These are phyloP conservation scores for Rhizoclosmatium globosum DNA, from an alignment of 192 early-diverging fungal genomes.

Conservation along the genomic window DNA sequence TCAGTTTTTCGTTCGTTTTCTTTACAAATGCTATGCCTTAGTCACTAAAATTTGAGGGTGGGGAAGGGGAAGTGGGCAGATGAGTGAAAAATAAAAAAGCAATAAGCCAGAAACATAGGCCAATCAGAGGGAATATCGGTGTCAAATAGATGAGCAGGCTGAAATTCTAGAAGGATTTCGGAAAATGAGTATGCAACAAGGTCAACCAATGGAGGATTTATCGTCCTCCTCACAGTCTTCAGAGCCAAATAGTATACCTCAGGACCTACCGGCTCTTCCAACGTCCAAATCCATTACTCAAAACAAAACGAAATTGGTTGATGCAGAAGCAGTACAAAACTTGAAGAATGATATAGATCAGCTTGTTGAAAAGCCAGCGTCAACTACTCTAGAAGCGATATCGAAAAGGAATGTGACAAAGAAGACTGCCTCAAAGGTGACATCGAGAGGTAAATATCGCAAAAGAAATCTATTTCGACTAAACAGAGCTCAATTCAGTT, in stretches of 20 bases:
- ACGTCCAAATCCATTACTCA: slow-evolving; percentile 4
- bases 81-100: no score
- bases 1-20: no score
- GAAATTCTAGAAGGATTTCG: no score
- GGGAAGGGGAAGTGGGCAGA: no score
- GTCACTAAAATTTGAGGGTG: no score
- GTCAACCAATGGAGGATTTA: slow-evolving; percentile 12
- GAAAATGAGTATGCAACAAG: slow-evolving; percentile 7
- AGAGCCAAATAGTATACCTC: no score
- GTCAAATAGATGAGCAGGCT: no score
- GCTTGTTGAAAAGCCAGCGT: neutral
- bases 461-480: neutral
- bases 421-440: neutral
- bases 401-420: neutral
- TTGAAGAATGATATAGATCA: neutral
- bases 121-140: no score
- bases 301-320: neutral
- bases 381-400: neutral
- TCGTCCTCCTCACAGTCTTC: neutral
- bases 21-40: no score
- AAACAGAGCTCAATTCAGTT: neutral
- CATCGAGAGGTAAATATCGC: slow-evolving; percentile 10
- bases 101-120: no score
- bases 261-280: slow-evolving; percentile 15
- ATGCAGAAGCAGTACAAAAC: slow-evolving; percentile 13